Conservation (phyloP, 495 filamentous ascomycete genomes). For the Cenococcum geophilum region DNA sequence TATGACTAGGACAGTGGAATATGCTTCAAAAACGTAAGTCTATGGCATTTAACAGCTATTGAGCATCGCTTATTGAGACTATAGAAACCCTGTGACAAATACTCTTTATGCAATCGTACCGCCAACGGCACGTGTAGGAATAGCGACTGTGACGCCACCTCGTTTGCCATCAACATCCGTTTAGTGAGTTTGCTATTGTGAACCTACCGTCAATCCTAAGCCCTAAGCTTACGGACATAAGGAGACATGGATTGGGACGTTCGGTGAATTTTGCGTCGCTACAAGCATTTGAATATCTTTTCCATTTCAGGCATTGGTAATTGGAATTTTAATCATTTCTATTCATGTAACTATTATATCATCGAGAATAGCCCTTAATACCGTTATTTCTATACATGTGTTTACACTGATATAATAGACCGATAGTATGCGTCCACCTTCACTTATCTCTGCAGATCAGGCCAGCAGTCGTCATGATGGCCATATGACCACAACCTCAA, state of each 20-base stretch:
- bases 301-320: neutral
- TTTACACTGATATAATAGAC: neutral
- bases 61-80: neutral
- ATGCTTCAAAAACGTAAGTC: constrained; percentile 1
- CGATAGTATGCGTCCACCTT: neutral
- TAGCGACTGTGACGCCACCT: neutral
- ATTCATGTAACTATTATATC: neutral
- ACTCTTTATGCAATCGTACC: neutral
- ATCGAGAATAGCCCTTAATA: neutral
- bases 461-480: neutral
- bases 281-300: neutral
- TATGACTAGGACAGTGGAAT: neutral
- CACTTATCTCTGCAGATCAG: neutral
- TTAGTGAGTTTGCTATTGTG: neutral
- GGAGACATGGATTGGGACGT: neutral
- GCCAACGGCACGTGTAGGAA: neutral
- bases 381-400: neutral
- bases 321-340: neutral
- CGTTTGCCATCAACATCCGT: neutral
- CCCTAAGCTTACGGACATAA: too few relatives aligned
- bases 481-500: neutral
- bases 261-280: neutral
- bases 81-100: neutral
- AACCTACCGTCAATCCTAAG: too few relatives aligned
- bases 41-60: neutral